These are phyloP conservation scores for Parascedosporium putredinis DNA, from an alignment of 2,329 filamentous ascomycete genomes.

Conservation along the genomic window DNA sequence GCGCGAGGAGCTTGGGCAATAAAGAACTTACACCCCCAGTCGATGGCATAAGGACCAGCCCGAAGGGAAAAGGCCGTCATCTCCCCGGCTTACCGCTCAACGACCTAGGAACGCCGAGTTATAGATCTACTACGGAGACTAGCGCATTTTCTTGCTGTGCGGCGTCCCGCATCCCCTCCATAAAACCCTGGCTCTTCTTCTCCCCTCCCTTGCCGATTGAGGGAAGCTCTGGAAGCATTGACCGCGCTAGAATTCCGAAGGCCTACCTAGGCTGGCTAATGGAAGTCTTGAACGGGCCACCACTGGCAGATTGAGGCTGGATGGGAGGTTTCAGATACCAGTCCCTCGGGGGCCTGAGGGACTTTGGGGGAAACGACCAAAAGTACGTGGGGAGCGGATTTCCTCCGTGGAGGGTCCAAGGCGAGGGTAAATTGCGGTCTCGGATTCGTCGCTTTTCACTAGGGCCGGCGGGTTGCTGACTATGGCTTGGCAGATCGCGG, in stretches of 20 bases:
- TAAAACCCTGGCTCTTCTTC: background rate
- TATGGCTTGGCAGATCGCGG: background rate
- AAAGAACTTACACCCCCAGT: background rate
- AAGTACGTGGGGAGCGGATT: background rate
- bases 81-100: background rate
- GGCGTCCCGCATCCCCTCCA: background rate
- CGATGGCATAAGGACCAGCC: too few species aligned
- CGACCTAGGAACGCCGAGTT: background rate
- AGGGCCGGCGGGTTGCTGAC: background rate
- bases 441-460: background rate
- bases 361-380: background rate
- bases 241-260: background rate
- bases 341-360: background rate
- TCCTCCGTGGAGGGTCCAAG: constrained; percentile 1
- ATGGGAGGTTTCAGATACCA: background rate
- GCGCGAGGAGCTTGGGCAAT: background rate
- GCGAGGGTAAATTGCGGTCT: too few species aligned
- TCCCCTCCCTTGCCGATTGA: background rate
- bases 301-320: background rate
- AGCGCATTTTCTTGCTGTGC: background rate
- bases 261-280: background rate
- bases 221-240: background rate
- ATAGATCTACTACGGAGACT: background rate
- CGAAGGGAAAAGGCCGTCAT: background rate
- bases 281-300: background rate